Percentiles rank a stretch among this genome's conserved stretches.
phyloP scores from a whole-genome alignment of 768 basidiomycete species.

The Rossbeevera mucosa region DNA sequence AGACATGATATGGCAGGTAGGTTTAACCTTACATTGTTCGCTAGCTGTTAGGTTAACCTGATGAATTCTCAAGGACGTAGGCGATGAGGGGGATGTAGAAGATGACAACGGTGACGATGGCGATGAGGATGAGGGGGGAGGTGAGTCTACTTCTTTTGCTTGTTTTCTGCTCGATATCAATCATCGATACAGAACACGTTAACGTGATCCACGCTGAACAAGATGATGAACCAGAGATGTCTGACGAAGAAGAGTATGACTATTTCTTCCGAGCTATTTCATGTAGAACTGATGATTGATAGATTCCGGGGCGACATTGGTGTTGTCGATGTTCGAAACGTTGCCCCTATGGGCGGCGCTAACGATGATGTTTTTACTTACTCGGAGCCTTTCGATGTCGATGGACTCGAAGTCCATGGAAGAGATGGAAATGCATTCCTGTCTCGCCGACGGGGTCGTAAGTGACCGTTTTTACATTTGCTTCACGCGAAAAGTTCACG shows the following conservation, averaged over 20 bases:
- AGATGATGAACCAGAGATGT: slow-evolving; percentile 58
- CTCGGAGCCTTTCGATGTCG: slow-evolving; percentile 48
- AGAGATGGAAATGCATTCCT: slow-evolving; percentile 41
- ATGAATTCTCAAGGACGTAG: slow-evolving; percentile 43
- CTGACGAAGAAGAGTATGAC: slow-evolving; percentile 62
- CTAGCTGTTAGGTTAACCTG: slow-evolving; percentile 10
- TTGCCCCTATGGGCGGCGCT: slow-evolving; percentile 21
- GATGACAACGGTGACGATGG: slow-evolving; percentile 64
- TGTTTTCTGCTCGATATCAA: slow-evolving; percentile 8
- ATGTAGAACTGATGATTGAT: slow-evolving; percentile 14
- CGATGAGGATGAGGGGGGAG: slow-evolving; percentile 30
- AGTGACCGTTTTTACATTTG: neutral
- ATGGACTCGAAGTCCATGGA: slow-evolving; percentile 39
- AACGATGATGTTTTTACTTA: slow-evolving; percentile 54
- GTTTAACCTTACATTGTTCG: slow-evolving; percentile 12
- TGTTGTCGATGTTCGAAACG: slow-evolving; percentile 34
- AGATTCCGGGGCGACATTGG: slow-evolving; percentile 41
- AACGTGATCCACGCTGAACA: slow-evolving; percentile 61
- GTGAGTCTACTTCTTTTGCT: slow-evolving; percentile 4
- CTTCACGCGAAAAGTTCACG: neutral
- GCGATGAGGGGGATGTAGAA: slow-evolving; percentile 47
- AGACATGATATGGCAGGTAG: slow-evolving; percentile 57
- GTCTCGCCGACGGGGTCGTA: slow-evolving; percentile 49
- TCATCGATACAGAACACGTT: slow-evolving; percentile 37
- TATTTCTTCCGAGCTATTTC: slow-evolving; percentile 3